These are phyloP conservation scores for Aspergillus pseudonomiae DNA, from an alignment of 2,329 filamentous ascomycete genomes.

Conservation along the genomic window DNA sequence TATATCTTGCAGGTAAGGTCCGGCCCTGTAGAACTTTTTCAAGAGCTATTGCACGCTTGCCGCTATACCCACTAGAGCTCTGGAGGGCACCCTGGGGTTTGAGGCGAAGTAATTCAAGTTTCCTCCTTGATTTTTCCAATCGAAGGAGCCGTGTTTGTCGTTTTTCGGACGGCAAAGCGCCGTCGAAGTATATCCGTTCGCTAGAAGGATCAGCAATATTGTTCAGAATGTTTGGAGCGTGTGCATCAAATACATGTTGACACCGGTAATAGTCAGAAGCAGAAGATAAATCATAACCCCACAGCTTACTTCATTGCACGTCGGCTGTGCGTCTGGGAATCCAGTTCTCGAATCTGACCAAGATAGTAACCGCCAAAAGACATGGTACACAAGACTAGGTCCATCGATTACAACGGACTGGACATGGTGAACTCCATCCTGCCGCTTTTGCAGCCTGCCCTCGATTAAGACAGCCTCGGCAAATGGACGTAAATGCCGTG, in stretches of 20 bases:
- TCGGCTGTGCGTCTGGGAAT: conserved; percentile 57
- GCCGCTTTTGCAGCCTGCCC: background rate
- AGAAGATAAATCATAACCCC: conserved; percentile 66
- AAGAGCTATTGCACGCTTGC: conserved; percentile 15
- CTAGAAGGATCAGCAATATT: conserved; percentile 42
- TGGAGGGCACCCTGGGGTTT: conserved; percentile 35
- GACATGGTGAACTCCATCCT: conserved; percentile 19
- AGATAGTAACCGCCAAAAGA: conserved; percentile 62
- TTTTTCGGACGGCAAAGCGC: conserved; percentile 72
- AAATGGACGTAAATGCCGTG: conserved; percentile 35
- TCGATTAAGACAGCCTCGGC: conserved; percentile 30
- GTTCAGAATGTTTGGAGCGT: conserved; percentile 10
- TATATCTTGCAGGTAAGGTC: conserved; percentile 29
- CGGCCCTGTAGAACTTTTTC: conserved; percentile 32
- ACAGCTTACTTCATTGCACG: conserved; percentile 65
- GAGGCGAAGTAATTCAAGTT: conserved; percentile 56
- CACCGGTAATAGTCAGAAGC: conserved; percentile 56
- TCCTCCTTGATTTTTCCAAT: conserved; percentile 59
- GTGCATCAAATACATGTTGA: conserved; percentile 70
- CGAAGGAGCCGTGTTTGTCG: conserved; percentile 63
- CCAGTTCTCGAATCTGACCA: conserved; percentile 43
- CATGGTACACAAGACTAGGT: conserved; percentile 74
- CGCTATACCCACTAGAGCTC: conserved; percentile 10
- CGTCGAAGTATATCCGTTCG: conserved; percentile 81
- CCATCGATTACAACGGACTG: conserved; percentile 68